Base-by-base conservation (phyloP, 345 rosid species). In the Cochlearia excelsa region DNA sequence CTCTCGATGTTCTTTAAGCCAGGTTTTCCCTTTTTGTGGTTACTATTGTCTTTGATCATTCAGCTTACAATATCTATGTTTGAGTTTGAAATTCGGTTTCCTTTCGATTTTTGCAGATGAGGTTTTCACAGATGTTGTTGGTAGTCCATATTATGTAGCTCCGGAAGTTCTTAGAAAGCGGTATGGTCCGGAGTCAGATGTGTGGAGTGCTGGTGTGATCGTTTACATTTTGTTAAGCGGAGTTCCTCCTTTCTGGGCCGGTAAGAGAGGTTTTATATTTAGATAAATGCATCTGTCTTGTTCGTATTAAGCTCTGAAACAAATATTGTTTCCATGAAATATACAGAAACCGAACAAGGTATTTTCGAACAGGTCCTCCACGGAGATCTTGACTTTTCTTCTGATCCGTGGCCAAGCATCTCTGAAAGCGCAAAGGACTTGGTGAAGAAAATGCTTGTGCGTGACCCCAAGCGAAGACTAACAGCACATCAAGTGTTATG, bases 141-240 rank as follows among this genome's bases (percentile, higher is more conserved):
- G 97, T 26, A 89, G 97, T 75, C 97, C 97, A 2, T 89, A 89
- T 61, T 89, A 89, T 61, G 97, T 89, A 57, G 97, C 97, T 31
- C 97, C 97, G 35, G 95, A 89, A 78, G 84, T 89, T 51, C 78
- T 89, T 66, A 73, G 69, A 66, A 89, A 89, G 73, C 81, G 63
- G 56, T 89, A 89, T 58, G 92, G 95, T 68, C 92, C 84, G 52
- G 91, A 89, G 76, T 78, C 87, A 69, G 97, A 89, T 80, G 95
- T 89, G 37, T 89, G 97, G 97, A 89, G 97, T 75, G 97, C 95
- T 47, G 97, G 97, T 61, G 97, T 89, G 57, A 89, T 89, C 63
- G 74, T 89, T 53, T 89, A 82, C 72, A 89, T 89, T 55, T 71
- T 89, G 41, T 74, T 89, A 77, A 89, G 97, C 27, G 97, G 97